A percentile compares a stretch with the other conserved stretches of the same genome.
Conservation (phyloP, 441 rosid genomes). For the Iberis amara region DNA sequence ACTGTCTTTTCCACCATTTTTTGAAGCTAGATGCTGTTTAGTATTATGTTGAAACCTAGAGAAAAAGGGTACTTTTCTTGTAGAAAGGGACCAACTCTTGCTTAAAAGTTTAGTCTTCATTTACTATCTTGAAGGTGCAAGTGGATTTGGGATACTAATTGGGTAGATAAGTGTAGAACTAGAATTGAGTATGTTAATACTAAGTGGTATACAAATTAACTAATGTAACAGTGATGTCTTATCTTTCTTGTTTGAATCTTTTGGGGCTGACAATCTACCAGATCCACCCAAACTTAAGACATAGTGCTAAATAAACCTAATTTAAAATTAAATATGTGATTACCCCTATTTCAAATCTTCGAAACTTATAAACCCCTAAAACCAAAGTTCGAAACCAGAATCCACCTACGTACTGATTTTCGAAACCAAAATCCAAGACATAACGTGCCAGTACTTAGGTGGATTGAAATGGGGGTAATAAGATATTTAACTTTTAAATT, state of each 20-base stretch:
- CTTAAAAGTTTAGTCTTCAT: conserved; percentile 8
- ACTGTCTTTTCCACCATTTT: conserved; percentile 26
- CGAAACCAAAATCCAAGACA: no score
- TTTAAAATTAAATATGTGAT: no score
- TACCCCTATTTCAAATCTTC: no score
- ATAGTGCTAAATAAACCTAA: no score
- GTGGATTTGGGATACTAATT: conserved; percentile 14
- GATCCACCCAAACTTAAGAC: no score
- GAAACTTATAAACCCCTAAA: no score
- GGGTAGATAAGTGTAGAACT: conserved; percentile 7
- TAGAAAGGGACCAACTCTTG: conserved; percentile 13
- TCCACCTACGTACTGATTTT: no score
- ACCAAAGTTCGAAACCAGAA: no score
- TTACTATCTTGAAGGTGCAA: conserved; percentile 9
- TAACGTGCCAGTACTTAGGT: no score
- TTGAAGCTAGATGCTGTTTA: conserved; percentile 23
- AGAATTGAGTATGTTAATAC: not conserved
- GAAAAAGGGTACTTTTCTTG: conserved; percentile 24
- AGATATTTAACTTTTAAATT: no score
- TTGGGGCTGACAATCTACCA: no score
- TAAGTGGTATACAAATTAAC: not conserved
- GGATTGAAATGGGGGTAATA: no score
- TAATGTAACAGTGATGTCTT: conserved; percentile 7
- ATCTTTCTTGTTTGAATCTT: conserved; percentile 7
- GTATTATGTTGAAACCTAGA: conserved; percentile 4